Conservation (phyloP, 1,139 yeast species). For the Candida frijolesensis region DNA sequence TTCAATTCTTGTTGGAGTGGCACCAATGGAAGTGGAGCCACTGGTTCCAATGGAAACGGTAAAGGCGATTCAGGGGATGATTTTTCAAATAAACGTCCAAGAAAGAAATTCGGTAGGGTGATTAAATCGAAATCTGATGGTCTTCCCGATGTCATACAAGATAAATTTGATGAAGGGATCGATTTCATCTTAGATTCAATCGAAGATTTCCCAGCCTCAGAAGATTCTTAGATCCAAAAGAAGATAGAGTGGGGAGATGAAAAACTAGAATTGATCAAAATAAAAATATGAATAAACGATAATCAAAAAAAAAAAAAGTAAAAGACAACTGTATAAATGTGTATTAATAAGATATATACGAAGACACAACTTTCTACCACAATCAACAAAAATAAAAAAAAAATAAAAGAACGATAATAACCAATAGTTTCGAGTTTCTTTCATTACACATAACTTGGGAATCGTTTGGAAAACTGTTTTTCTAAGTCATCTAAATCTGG, state of each 20-base stretch:
- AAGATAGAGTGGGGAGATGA: not conserved
- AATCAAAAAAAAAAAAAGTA: not conserved
- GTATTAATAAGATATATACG: not conserved
- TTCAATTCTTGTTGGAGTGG: conserved; percentile 80
- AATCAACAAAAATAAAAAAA: not conserved
- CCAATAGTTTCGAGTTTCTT: too few species aligned
- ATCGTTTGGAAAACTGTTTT: conserved; percentile 52
- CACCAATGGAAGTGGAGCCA: conserved; percentile 24
- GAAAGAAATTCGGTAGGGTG: conserved; percentile 90
- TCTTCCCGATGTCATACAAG: conserved; percentile 74
- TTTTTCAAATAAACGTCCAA: conserved; percentile 66
- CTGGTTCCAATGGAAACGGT: conserved; percentile 12
- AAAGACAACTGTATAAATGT: not conserved
- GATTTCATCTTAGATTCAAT: conserved; percentile 81
- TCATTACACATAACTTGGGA: conserved; percentile 52
- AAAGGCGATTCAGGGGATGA: conserved; percentile 24
- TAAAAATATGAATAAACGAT: not conserved
- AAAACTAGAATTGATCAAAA: conserved; percentile 1
- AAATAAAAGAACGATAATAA: too few species aligned
- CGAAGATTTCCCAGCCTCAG: conserved; percentile 46
- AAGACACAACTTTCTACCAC: too few species aligned
- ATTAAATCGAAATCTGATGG: conserved; percentile 73
- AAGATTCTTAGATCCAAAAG: conserved; percentile 11
- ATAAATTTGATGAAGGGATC: conserved; percentile 81
- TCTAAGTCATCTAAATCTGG: conserved; percentile 62